Percentiles rank a stretch among this genome's conserved stretches.
These are phyloP conservation scores for Phyllosticta ampelicida DNA, from an alignment of 2,329 filamentous ascomycete genomes.

Conservation along the genomic window DNA sequence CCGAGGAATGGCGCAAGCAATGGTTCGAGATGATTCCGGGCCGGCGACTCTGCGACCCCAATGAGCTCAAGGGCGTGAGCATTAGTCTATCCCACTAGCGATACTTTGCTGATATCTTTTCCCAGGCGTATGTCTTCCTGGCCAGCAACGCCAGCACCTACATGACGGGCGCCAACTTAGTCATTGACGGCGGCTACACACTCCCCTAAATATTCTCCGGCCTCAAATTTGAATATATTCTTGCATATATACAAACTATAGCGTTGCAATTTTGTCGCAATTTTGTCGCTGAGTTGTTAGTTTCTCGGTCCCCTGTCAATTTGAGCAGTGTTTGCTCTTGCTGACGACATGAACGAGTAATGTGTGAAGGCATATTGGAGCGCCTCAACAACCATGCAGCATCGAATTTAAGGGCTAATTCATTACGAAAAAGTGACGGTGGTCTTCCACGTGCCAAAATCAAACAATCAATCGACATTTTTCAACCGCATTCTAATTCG, in stretches of 20 bases:
- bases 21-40: slow-evolving; percentile 9
- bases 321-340: no score
- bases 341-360: no score
- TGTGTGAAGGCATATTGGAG: no score
- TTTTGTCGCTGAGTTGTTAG: no score
- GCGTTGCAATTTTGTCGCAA: neutral
- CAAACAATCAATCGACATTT: no score
- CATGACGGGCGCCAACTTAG: slow-evolving; percentile 6
- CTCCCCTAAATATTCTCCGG: neutral
- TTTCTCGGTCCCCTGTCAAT: no score
- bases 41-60: neutral
- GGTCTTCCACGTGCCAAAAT: no score
- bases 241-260: neutral
- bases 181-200: slow-evolving; percentile 8
- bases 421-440: no score
- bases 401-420: no score
- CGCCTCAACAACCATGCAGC: no score
- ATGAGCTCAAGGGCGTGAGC: slow-evolving; percentile 7
- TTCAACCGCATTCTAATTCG: no score
- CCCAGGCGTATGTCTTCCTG: slow-evolving; percentile 7
- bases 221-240: neutral
- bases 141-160: slow-evolving; percentile 10
- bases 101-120: neutral
- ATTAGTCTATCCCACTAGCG: neutral
- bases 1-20: slow-evolving; percentile 4